Percentiles rank a stretch among this genome's conserved stretches.
These are phyloP conservation scores for Suhomyces sp. DNA, from an alignment of 805 yeast species.

Conservation along the genomic window DNA sequence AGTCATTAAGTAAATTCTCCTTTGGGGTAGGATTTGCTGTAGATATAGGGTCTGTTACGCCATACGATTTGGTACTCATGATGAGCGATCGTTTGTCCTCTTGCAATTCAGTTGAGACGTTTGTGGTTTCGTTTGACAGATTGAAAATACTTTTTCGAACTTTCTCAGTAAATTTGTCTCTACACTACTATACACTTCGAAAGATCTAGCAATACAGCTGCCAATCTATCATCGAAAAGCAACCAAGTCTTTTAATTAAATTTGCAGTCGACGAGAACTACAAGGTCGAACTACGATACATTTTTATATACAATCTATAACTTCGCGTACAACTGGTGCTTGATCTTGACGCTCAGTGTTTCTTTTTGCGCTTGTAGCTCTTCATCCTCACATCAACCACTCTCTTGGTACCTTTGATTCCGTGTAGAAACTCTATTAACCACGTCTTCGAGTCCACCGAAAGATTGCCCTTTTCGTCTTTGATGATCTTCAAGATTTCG, in stretches of 20 bases:
- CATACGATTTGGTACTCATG: slow-evolving; percentile 39
- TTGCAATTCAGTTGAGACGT: no score
- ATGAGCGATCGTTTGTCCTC: neutral
- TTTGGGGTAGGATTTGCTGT: slow-evolving; percentile 78
- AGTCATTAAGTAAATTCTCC: slow-evolving; percentile 74
- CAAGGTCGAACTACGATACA: neutral
- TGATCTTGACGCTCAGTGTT: neutral
- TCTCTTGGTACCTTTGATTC: slow-evolving; percentile 1
- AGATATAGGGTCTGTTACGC: slow-evolving; percentile 84
- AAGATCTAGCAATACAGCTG: no score
- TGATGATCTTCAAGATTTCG: slow-evolving; percentile 12
- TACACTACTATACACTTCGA: no score
- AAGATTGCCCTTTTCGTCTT: neutral
- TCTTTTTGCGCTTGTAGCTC: neutral
- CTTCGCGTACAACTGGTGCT: neutral
- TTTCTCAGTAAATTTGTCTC: no score
- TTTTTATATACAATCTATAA: neutral
- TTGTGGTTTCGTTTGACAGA: no score
- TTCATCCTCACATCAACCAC: slow-evolving; percentile 3
- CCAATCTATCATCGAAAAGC: no score
- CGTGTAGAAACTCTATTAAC: slow-evolving; percentile 5
- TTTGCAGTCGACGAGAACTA: no score
- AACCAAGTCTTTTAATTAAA: no score
- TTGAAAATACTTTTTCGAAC: no score
- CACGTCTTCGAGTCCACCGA: neutral